Evolutionary conservation across 345 rosid species (phyloP).

Genomic region (Melaleuca quinquenervia): DNA sequence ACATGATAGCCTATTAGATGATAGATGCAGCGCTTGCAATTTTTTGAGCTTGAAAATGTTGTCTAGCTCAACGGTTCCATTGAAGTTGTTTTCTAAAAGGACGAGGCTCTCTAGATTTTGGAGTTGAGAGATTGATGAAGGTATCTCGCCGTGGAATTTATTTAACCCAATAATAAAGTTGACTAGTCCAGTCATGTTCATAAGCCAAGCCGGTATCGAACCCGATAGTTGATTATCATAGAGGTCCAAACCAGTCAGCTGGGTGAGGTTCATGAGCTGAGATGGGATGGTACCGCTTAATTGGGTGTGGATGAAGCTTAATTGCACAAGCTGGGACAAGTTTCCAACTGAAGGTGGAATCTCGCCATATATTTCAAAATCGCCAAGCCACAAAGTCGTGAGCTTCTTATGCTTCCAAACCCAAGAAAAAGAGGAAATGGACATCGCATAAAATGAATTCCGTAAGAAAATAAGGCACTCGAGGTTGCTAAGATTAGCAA

Average conservation of each 20-base stretch:
- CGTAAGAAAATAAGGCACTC: rapidly evolving
- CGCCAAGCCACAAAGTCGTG: rapidly evolving
- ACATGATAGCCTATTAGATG: conserved; percentile 1
- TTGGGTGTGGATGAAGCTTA: background rate
- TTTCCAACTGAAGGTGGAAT: background rate
- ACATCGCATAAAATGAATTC: background rate
- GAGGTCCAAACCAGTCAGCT: background rate
- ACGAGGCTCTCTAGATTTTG: background rate
- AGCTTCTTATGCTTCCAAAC: background rate
- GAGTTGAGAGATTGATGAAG: conserved; percentile 3
- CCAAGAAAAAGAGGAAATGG: background rate
- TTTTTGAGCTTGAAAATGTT: background rate
- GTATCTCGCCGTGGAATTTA: background rate
- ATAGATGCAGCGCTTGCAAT: background rate
- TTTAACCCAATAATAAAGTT: background rate
- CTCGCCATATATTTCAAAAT: background rate
- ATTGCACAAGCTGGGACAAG: background rate
- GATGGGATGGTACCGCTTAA: conserved; percentile 3
- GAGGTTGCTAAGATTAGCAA: conserved; percentile 7
- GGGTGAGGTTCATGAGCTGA: conserved; percentile 6
- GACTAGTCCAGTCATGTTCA: conserved; percentile 4
- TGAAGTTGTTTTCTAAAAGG: background rate
- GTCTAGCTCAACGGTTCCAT: background rate
- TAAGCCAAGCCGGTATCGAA: background rate
- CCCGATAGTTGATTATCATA: background rate